Evolutionary conservation across 2,329 filamentous ascomycete species (phyloP), one percentile per base, ranked within the genome.

Genomic region (Seiridium cupressi): DNA sequence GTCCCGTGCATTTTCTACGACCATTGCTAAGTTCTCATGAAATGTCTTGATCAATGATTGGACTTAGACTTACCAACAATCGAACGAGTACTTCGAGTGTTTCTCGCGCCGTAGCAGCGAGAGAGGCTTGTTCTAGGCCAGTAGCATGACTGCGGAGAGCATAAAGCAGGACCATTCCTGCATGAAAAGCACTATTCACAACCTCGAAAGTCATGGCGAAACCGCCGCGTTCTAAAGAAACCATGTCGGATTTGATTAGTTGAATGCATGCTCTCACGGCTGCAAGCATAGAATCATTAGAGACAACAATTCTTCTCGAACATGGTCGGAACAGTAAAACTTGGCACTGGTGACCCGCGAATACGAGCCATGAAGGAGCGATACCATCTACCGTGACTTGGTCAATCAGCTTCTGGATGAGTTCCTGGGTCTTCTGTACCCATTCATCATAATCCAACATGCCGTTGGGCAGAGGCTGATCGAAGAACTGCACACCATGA

Each of bases 301-400:
- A 35, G 13, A 38, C 35, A 32, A 34, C 42, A 10, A 57, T 57
- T 10, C 47, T 57, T 9, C 55, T 44, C 6, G 55, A 46, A 40
- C 55, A 57, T 8, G 55, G 55, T 32, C 55, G 55, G 31, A 46
- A 36, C 42, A 57, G 55, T 32, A 57, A 46, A 47, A 47, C 8
- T n/a, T 47, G 55, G 31, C 55, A 47, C 9, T 57, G 44, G 18
- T 46, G 13, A 10, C 38, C 44, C n/a, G 55, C 34, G 26, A 34
- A 34, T 6, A 48, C 34, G 5, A 47, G 31, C 55, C 55, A 57
- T 42, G 34, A 46, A 5, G 49, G 49, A 32, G 5, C 10, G n/a
- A 8, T 9, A 13, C 49, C 31, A 13, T 7, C 9, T 31, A 26
- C 11, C 9, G 9, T 34, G 5, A 48, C 32, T n/a, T 36, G 38